phyloP scores from a whole-genome alignment of 305 asterid genomes.

The Fraxinus sp. region DNA sequence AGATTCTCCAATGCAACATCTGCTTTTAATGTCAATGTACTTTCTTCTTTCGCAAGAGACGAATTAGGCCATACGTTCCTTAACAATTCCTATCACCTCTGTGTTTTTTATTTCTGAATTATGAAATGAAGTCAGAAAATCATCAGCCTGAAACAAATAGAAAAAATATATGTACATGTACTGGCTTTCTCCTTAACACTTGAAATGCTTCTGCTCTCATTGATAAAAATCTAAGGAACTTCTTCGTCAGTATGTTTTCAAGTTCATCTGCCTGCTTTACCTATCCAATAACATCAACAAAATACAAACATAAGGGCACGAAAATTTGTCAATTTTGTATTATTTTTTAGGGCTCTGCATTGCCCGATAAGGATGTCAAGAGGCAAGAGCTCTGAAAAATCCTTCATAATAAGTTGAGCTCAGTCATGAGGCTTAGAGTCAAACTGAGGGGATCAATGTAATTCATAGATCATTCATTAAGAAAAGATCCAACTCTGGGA shows the following conservation, averaged over 20 bases:
- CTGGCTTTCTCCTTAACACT: conserved; percentile 96
- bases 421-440: conserved; percentile 1
- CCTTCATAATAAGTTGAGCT: background rate
- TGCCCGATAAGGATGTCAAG: background rate
- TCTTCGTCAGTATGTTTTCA: conserved; percentile 92
- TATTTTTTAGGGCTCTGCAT: background rate
- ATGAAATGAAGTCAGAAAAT: conserved; percentile 9
- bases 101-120: background rate
- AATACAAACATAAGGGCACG: conserved; percentile 11
- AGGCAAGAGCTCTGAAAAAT: conserved; percentile 10
- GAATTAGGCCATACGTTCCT: background rate
- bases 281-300: conserved; percentile 38
- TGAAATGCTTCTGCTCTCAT: conserved; percentile 99
- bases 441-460: conserved; percentile 10
- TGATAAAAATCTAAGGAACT: conserved; percentile 90
- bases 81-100: background rate
- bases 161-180: conserved; percentile 52
- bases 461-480: background rate
- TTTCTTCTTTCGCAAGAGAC: background rate
- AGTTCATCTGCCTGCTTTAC: conserved; percentile 97
- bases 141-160: background rate
- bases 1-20: background rate
- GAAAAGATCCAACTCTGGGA: background rate
- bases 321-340: conserved; percentile 15
- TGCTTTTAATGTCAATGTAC: conserved; percentile 10